A percentile compares a stretch with the other conserved stretches of the same genome.
Evolutionary conservation across 2,329 filamentous ascomycete genomes (phyloP).

Genomic region (Trichoderma afroharzianum): DNA sequence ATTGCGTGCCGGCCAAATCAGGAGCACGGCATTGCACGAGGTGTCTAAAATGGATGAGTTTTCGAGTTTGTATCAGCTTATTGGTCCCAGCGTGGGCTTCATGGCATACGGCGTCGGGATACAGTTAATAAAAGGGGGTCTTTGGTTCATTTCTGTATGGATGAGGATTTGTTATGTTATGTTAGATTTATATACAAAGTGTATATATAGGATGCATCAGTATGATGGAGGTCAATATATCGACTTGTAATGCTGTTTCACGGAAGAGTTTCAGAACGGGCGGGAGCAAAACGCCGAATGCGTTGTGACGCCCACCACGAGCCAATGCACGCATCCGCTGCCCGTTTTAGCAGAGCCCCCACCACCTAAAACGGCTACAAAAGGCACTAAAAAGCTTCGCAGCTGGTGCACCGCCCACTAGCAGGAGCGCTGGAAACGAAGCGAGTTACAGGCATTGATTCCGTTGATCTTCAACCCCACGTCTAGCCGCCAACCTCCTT

Average conservation of each 20-base stretch:
- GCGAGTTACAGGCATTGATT: neutral
- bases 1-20: neutral
- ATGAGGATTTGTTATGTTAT: neutral
- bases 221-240: neutral
- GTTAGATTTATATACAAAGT: neutral
- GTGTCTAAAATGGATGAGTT: neutral
- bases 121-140: neutral
- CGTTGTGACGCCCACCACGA: neutral
- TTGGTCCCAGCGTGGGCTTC: neutral
- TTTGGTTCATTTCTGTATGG: neutral
- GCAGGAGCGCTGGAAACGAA: neutral
- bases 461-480: conserved; percentile 13
- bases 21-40: neutral
- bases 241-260: neutral
- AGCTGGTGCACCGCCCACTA: neutral
- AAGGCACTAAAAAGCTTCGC: neutral
- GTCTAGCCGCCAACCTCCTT: conserved; percentile 14
- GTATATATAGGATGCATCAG: neutral
- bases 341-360: neutral
- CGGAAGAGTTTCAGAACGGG: neutral
- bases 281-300: neutral
- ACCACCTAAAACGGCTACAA: neutral
- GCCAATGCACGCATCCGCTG: neutral
- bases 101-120: conserved; percentile 17
- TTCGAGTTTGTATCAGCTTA: conserved; percentile 10